Percentiles rank a stretch among this genome's conserved stretches.
These are phyloP conservation scores for Trametes coccinea DNA, from an alignment of 768 basidiomycete genomes.

Conservation along the genomic window DNA sequence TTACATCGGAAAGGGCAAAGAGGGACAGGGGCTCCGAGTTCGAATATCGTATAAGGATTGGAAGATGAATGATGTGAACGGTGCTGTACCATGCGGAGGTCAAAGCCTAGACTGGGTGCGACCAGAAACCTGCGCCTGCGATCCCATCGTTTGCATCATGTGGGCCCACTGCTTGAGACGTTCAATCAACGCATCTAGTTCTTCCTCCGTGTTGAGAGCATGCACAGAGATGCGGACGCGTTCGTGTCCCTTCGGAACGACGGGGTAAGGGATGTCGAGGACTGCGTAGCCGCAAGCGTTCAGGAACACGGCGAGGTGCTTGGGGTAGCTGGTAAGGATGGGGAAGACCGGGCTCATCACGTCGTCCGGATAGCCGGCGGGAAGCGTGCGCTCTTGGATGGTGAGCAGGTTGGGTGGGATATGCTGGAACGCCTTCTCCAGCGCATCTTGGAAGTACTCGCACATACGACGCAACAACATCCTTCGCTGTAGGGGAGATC, in stretches of 20 bases:
- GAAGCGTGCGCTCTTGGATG: conserved; percentile 3
- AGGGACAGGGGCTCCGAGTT: too few species aligned
- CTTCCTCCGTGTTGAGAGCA: conserved; percentile 23
- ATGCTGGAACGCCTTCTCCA: conserved; percentile 3
- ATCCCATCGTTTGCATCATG: conserved; percentile 5
- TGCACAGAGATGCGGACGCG: conserved; percentile 22
- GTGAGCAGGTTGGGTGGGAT: conserved; percentile 14
- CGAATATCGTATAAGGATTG: too few species aligned
- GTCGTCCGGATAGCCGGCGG: conserved; percentile 6
- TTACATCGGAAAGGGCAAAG: too few species aligned
- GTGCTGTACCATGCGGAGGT: not conserved
- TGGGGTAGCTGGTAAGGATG: conserved; percentile 12
- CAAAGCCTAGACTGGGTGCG: conserved; percentile 1
- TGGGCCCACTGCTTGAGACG: conserved; percentile 14
- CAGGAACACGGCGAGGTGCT: conserved; percentile 15
- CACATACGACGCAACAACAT: not conserved
- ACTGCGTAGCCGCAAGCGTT: conserved; percentile 16
- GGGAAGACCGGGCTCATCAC: conserved; percentile 21
- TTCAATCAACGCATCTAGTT: conserved; percentile 25
- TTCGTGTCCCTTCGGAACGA: conserved; percentile 21
- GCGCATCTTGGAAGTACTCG: conserved; percentile 10
- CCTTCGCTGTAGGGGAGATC: not conserved
- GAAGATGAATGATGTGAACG: too few species aligned
- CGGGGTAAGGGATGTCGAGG: conserved; percentile 16
- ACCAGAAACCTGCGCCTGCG: not conserved